Conservation (phyloP, 2,329 filamentous ascomycete genomes). For the Aspergillus eucalypticola region DNA sequence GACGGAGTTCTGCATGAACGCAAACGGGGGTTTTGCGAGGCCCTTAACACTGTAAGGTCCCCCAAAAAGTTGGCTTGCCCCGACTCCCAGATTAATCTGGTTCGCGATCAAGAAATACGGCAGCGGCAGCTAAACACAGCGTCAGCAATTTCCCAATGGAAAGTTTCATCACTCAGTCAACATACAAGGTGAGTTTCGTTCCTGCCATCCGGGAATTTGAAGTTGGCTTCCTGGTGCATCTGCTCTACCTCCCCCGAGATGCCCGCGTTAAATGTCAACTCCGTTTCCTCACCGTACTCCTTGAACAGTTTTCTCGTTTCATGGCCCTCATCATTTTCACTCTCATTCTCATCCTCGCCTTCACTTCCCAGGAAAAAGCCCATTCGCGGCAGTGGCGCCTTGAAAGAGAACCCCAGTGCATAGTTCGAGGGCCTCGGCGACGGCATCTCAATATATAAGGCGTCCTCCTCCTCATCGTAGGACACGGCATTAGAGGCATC, state of each 20-base stretch:
- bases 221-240: slow-evolving; percentile 22
- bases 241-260: slow-evolving; percentile 34
- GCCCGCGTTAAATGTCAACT: slow-evolving; percentile 36
- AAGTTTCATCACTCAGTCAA: background rate
- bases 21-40: slow-evolving; percentile 30
- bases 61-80: slow-evolving; percentile 31
- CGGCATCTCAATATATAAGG: slow-evolving; percentile 33
- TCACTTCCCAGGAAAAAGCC: slow-evolving; percentile 20
- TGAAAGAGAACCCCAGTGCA: slow-evolving; percentile 38
- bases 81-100: slow-evolving; percentile 36
- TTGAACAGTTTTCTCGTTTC: background rate
- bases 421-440: slow-evolving; percentile 27
- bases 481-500: slow-evolving; percentile 38
- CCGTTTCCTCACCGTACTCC: slow-evolving; percentile 14
- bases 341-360: slow-evolving; percentile 18
- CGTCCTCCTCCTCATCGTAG: slow-evolving; percentile 30
- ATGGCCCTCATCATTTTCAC: slow-evolving; percentile 15
- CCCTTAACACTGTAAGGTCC: slow-evolving; percentile 30
- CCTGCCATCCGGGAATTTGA: slow-evolving; percentile 30
- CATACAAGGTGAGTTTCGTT: slow-evolving; percentile 30
- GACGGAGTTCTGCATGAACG: slow-evolving; percentile 34
- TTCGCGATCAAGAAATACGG: slow-evolving; percentile 31
- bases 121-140: slow-evolving; percentile 29
- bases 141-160: background rate
- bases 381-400: slow-evolving; percentile 34